Percentiles rank a stretch among this genome's conserved stretches.
phyloP scores from a whole-genome alignment of 1,284 basidiomycete genomes.

The Porodaedalea pini region DNA sequence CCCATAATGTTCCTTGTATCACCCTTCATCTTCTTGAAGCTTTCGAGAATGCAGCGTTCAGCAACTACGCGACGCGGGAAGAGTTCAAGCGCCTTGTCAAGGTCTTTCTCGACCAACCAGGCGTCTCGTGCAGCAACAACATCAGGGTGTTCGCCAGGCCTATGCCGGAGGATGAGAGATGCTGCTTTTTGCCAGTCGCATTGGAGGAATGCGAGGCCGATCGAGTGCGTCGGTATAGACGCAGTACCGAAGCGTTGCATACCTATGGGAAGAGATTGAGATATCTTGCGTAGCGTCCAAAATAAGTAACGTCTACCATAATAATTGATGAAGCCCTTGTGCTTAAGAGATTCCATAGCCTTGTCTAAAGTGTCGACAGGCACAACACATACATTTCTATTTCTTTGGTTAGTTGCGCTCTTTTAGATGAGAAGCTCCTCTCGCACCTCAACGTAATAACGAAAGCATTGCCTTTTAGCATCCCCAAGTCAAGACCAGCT shows the following conservation, averaged over 20 bases:
- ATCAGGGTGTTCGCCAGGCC: conserved; percentile 89
- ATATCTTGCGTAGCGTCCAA: background rate
- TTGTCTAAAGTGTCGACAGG: conserved; percentile 68
- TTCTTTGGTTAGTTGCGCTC: conserved; percentile 2
- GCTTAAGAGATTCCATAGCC: conserved; percentile 78
- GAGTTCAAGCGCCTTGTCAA: conserved; percentile 72
- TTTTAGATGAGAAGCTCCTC: conserved; percentile 1
- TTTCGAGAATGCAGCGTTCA: conserved; percentile 88
- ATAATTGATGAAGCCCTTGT: conserved; percentile 95
- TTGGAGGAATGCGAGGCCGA: conserved; percentile 86
- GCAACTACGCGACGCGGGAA: conserved; percentile 91
- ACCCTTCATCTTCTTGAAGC: conserved; percentile 76
- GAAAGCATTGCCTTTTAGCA: conserved; percentile 95
- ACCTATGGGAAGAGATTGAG: conserved; percentile 41
- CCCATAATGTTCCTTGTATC: conserved; percentile 82
- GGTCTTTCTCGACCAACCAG: conserved; percentile 77
- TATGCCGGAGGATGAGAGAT: conserved; percentile 74
- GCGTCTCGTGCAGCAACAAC: conserved; percentile 74
- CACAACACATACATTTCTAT: conserved; percentile 79
- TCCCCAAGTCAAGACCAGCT: conserved; percentile 82
- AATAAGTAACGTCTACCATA: conserved; percentile 61
- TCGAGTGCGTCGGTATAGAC: conserved; percentile 90
- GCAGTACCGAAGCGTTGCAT: conserved; percentile 99
- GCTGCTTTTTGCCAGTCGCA: conserved; percentile 88
- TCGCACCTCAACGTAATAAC: conserved; percentile 85